Evolutionary conservation across 371 early-diverging fungal genomes (phyloP), one percentile per base, ranked within the genome.

Genomic region (Capillidium heterosporum): DNA sequence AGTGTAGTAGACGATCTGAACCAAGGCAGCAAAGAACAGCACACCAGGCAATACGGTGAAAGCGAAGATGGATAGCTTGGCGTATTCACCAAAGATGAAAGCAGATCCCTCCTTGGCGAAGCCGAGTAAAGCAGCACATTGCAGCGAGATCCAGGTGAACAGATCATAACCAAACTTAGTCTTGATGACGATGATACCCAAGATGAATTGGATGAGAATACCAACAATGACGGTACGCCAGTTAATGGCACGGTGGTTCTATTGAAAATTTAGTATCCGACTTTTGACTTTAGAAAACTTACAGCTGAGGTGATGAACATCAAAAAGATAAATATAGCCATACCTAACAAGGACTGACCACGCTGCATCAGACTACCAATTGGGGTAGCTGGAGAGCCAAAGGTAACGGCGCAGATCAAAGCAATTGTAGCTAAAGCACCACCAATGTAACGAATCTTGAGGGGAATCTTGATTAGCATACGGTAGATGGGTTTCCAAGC

Each of bases 21-120:
- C 83, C 55, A 89, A 76, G 39, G 91, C 71, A 44, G 84, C 82
- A 69, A 92, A 91, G 76, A 89, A 84, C 56, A 91, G 76, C 51
- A 90, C 71, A 48, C 87, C 84, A 17, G 92, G 91, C 43, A 90
- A 73, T 24, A 89, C 86, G n/a, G 70, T 60, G 55, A 81, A 61
- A 32, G 79, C 85, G 63, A 91, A 87, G 28, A 72, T 59, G 13
- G 60, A 52, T 0, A 63, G 56, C 5, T 68, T 61, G 17, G 62
- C 69, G n/a, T 69, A 53, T 11, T 65, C 64, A 31, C 85, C 82
- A 61, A 87, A 74, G 41, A 92, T 60, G 63, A 88, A 87, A 26
- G 61, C 61, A 11, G 80, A 68, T 59, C 89, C 91, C 47, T 63
- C 59, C n/a, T 57, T 23, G 32, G 89, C 73, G 60, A 81, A 84